These are phyloP conservation scores for Sporothrix sp. DNA, from an alignment of 2,329 filamentous ascomycete genomes.

Conservation along the genomic window DNA sequence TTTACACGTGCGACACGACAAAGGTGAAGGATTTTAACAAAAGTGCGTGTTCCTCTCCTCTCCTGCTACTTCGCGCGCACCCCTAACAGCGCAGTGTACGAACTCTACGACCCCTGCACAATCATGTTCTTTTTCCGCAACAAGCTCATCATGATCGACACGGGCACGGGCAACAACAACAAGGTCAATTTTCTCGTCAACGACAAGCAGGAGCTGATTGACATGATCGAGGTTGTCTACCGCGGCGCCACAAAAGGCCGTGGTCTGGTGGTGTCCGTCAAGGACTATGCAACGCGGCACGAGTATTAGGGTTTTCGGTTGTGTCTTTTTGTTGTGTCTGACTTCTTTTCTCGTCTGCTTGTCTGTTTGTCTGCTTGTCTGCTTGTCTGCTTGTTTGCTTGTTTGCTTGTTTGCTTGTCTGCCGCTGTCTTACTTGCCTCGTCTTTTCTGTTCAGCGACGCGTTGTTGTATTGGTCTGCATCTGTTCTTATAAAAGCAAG, in stretches of 20 bases:
- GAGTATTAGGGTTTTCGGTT: slow-evolving; percentile 40
- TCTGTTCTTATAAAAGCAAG: too few species aligned
- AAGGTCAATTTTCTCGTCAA: slow-evolving; percentile 44
- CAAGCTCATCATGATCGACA: slow-evolving; percentile 98
- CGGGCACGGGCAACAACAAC: slow-evolving; percentile 97
- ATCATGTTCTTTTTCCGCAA: slow-evolving; percentile 87
- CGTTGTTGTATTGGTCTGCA: too few species aligned
- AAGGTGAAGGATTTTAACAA: slow-evolving; percentile 85
- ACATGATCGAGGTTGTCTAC: slow-evolving; percentile 97
- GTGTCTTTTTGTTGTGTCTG: not conserved
- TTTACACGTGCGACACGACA: slow-evolving; percentile 91
- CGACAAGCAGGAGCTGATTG: slow-evolving; percentile 96
- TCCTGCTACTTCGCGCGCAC: slow-evolving; percentile 33
- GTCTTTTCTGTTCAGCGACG: not conserved
- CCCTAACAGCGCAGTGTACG: slow-evolving; percentile 72
- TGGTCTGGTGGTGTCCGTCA: slow-evolving; percentile 92
- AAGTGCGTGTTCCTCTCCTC: slow-evolving; percentile 12
- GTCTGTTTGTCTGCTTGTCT: too few species aligned
- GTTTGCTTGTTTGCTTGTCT: too few species aligned
- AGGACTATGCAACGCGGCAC: slow-evolving; percentile 64
- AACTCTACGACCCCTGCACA: slow-evolving; percentile 63
- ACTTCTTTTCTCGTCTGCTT: too few species aligned
- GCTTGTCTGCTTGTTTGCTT: too few species aligned
- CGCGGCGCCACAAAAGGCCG: slow-evolving; percentile 96
- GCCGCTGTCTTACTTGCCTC: not conserved